phyloP scores from a whole-genome alignment of 345 rosid genomes.

The Camelina laxa region DNA sequence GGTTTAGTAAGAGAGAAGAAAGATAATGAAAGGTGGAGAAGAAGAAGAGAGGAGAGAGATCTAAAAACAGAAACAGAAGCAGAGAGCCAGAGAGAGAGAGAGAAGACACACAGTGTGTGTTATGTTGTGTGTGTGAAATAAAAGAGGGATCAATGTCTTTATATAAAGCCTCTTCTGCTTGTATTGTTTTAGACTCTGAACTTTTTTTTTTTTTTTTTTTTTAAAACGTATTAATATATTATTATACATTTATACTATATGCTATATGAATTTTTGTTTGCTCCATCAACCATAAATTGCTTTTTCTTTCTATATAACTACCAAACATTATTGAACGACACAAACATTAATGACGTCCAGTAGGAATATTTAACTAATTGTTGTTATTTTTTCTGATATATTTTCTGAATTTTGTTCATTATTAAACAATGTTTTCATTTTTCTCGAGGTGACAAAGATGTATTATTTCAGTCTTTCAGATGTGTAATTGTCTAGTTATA shows the following conservation, averaged over 20 bases:
- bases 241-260: too few relatives aligned
- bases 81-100: slow-evolving; percentile 12
- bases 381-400: neutral
- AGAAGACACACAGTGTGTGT: slow-evolving; percentile 32
- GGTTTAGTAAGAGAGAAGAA: slow-evolving; percentile 39
- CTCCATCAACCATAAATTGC: slow-evolving; percentile 34
- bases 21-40: slow-evolving; percentile 42
- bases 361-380: neutral
- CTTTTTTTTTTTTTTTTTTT: neutral
- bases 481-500: neutral
- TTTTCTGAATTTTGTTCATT: neutral
- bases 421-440: neutral
- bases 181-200: slow-evolving; percentile 13
- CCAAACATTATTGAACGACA: slow-evolving; percentile 40
- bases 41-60: slow-evolving; percentile 28
- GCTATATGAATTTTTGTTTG: neutral
- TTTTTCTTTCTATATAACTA: slow-evolving; percentile 35
- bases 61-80: slow-evolving; percentile 10
- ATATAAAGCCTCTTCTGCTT: slow-evolving; percentile 37
- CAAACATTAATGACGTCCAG: slow-evolving; percentile 30
- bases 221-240: neutral
- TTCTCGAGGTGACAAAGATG: neutral
- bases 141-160: slow-evolving; percentile 44
- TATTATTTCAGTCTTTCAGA: neutral
- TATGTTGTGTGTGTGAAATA: slow-evolving; percentile 4